Percentiles rank a stretch among this genome's conserved stretches.
phyloP scores from a whole-genome alignment of 495 filamentous ascomycete species.

The Penicillium lividum region DNA sequence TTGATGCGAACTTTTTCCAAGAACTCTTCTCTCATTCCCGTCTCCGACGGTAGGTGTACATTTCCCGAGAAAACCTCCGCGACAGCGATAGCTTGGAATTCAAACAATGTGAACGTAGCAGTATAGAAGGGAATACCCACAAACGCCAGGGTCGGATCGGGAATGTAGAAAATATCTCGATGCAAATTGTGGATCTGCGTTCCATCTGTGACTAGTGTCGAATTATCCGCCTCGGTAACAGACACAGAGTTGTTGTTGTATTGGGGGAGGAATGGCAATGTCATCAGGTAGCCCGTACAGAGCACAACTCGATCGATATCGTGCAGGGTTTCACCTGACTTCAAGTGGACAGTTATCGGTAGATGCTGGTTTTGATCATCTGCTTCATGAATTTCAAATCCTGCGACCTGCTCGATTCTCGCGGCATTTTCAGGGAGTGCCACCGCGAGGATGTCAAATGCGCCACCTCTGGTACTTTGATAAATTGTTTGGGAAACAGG shows the following conservation, averaged over 20 bases:
- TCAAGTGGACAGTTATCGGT: constrained; percentile 36
- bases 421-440: constrained; percentile 49
- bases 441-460: constrained; percentile 53
- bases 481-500: constrained; percentile 51
- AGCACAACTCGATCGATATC: constrained; percentile 57
- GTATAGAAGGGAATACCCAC: constrained; percentile 62
- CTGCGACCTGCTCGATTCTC: constrained; percentile 53
- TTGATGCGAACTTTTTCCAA: constrained; percentile 39
- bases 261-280: constrained; percentile 56
- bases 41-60: constrained; percentile 47
- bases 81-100: constrained; percentile 63
- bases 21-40: constrained; percentile 57
- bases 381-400: constrained; percentile 26
- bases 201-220: constrained; percentile 61
- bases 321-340: constrained; percentile 44
- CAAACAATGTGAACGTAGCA: constrained; percentile 64
- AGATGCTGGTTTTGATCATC: constrained; percentile 23
- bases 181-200: constrained; percentile 67
- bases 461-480: constrained; percentile 59
- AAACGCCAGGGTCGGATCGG: constrained; percentile 61
- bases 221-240: constrained; percentile 43
- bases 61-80: constrained; percentile 57
- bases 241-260: constrained; percentile 40
- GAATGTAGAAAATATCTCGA: constrained; percentile 68
- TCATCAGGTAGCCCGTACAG: constrained; percentile 66